Conservation (phyloP, 2,329 filamentous ascomycete species). For the Drechslera avenae region DNA sequence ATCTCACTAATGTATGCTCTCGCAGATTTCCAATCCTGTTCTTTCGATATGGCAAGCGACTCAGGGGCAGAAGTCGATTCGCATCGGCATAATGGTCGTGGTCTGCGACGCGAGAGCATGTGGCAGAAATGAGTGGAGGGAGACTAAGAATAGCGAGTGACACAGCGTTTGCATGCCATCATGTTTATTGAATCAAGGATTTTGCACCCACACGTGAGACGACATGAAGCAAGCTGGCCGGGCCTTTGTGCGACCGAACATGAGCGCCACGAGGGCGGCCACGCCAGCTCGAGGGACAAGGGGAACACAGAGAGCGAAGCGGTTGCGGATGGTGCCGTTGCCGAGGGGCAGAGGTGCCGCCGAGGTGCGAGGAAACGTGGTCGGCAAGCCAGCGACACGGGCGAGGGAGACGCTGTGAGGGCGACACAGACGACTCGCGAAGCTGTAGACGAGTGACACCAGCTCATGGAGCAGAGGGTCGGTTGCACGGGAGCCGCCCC, state of each 20-base stretch:
- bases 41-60: slow-evolving; percentile 56
- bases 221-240: slow-evolving; percentile 40
- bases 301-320: slow-evolving; percentile 29
- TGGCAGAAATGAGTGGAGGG: slow-evolving; percentile 19
- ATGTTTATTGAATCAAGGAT: slow-evolving; percentile 43
- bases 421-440: slow-evolving; percentile 29
- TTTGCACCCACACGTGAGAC: slow-evolving; percentile 43
- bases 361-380: slow-evolving; percentile 37
- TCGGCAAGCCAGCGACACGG: slow-evolving; percentile 25
- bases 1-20: slow-evolving; percentile 39
- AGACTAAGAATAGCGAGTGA: slow-evolving; percentile 44
- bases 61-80: slow-evolving; percentile 56
- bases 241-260: slow-evolving; percentile 35
- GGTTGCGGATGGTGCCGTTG: slow-evolving; percentile 33
- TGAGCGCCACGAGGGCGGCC: slow-evolving; percentile 46
- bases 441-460: slow-evolving; percentile 21
- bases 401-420: slow-evolving; percentile 20
- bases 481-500: slow-evolving; percentile 31
- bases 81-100: slow-evolving; percentile 45
- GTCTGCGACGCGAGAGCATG: slow-evolving; percentile 10
- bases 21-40: slow-evolving; percentile 54
- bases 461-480: slow-evolving; percentile 12
- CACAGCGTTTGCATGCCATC: slow-evolving; percentile 41
- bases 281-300: slow-evolving; percentile 37
- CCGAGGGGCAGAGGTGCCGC: slow-evolving; percentile 20